phyloP scores from a whole-genome alignment of 305 asterid genomes.

The Fraxinus baroniana region DNA sequence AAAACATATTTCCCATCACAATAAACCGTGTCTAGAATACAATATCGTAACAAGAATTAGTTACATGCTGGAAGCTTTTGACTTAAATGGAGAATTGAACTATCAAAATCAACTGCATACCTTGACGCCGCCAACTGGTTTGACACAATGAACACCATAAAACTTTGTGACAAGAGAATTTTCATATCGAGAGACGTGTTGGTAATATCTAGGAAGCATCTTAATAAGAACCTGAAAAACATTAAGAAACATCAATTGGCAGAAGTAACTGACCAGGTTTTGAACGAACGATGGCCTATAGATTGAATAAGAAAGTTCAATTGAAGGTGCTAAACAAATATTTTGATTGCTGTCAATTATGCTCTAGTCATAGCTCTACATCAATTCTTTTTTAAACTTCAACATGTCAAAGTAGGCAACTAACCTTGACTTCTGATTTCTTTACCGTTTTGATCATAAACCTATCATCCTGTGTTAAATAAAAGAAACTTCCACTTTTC shows the following conservation, averaged over 20 bases:
- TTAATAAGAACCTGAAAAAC: slow-evolving; percentile 79
- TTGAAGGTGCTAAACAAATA: background rate
- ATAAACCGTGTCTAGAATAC: slow-evolving; percentile 74
- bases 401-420: slow-evolving; percentile 42
- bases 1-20: slow-evolving; percentile 97
- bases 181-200: slow-evolving; percentile 78
- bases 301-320: slow-evolving; percentile 17
- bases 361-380: background rate
- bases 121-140: slow-evolving; percentile 95
- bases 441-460: slow-evolving; percentile 97
- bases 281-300: background rate
- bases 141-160: slow-evolving; percentile 94
- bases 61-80: background rate
- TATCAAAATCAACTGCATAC: slow-evolving; percentile 34
- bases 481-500: slow-evolving; percentile 95
- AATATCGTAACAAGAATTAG: slow-evolving; percentile 17
- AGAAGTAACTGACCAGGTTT: slow-evolving; percentile 15
- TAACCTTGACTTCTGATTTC: slow-evolving; percentile 97
- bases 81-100: slow-evolving; percentile 3
- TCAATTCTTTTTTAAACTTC: background rate
- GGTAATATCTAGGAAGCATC: slow-evolving; percentile 88
- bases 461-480: slow-evolving; percentile 91
- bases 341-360: background rate
- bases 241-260: slow-evolving; percentile 25
- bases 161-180: slow-evolving; percentile 88